A percentile compares a stretch with the other conserved stretches of the same genome.
Conservation (phyloP, 306 rosid species). For the Trifolium fragiferum region DNA sequence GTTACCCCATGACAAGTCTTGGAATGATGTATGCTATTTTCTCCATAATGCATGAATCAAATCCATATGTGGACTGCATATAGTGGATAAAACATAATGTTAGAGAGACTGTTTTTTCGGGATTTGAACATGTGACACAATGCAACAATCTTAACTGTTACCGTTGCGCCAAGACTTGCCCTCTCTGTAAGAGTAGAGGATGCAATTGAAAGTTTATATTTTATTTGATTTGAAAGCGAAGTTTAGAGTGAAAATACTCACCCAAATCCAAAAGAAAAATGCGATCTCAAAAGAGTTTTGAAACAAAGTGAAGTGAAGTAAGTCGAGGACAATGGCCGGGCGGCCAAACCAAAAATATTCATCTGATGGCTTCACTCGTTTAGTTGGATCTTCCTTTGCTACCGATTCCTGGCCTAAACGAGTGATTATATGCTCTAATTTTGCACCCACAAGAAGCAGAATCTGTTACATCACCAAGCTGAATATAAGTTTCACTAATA, state of each 20-base stretch:
- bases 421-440: constrained; percentile 77
- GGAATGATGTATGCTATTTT: constrained; percentile 67
- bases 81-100: neutral
- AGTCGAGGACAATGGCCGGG: constrained; percentile 63
- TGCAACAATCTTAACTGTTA: neutral
- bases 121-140: neutral
- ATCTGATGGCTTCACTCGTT: constrained; percentile 77
- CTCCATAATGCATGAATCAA: constrained; percentile 88
- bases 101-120: neutral
- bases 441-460: constrained; percentile 93
- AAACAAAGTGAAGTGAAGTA: constrained; percentile 91
- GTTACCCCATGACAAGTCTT: constrained; percentile 84
- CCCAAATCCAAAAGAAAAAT: constrained; percentile 96
- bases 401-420: constrained; percentile 66
- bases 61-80: constrained; percentile 78
- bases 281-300: constrained; percentile 95
- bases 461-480: constrained; percentile 62
- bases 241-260: constrained; percentile 40
- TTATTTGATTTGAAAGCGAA: constrained; percentile 15
- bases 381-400: constrained; percentile 14
- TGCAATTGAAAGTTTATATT: neutral
- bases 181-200: neutral
- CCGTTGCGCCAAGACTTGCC: neutral
- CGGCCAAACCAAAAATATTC: constrained; percentile 74
- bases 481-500: constrained; percentile 26